Evolutionary conservation across 495 filamentous ascomycete genomes (phyloP), one percentile per base, ranked within the genome.

Genomic region (Penicillium longicatenatum): DNA sequence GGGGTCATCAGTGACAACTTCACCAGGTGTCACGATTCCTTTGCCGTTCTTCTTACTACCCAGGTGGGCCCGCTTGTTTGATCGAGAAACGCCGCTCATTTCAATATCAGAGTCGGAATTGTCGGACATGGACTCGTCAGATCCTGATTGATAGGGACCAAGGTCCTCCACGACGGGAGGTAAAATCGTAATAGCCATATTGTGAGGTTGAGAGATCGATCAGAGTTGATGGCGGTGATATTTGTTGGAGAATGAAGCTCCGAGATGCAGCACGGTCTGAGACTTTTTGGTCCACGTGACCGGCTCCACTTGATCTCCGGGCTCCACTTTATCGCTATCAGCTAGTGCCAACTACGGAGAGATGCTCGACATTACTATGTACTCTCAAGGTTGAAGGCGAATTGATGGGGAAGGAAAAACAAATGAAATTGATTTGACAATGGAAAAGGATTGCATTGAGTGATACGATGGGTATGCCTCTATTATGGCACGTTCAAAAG

Each of bases 11-110:
- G 94, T 97, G 43, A 98, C 88, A 44, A 85, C 75, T 71, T 97
- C 90, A 57, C 94, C 94, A 8, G 94, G 94, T 7, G 92, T 97
- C 50, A 98, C 85, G 60, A 97, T 84, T 60, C 75, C 74, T 49
- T 68, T 72, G 37, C 64, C 61, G 21, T 70, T 62, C 17, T 68
- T 62, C n/a, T 57, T 64, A 14, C 62, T 59, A 52, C 52, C 70
- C 54, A 73, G 48, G 60, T 71, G 62, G 65, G 70, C 57, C 44
- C 79, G 70, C 57, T 80, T 82, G 60, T 68, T 62, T 31, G 69
- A 68, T 41, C 67, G 67, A n/a, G 78, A 67, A 44, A 69, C 54
- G 52, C 61, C 72, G 46, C 58, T 67, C 72, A 87, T 82, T 60
- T 81, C 75, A 45, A 86, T 82, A 66, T 90, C 85, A 52, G 82